A percentile compares a stretch with the other conserved stretches of the same genome.
phyloP scores from a whole-genome alignment of 257 asterid genomes.

The Solanum arcanum region DNA sequence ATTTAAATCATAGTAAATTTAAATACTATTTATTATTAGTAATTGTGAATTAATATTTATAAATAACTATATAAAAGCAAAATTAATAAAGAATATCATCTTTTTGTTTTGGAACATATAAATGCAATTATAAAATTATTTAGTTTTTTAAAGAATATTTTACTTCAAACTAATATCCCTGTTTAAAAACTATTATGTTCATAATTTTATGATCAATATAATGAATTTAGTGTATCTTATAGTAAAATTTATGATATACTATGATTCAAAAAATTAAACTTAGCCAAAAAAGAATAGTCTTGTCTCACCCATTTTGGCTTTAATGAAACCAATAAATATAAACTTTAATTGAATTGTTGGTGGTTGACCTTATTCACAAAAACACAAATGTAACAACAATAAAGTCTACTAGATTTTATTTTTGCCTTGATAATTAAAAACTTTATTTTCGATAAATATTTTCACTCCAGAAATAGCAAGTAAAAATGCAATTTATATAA shows the following conservation, averaged over 20 bases:
- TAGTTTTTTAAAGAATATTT: not conserved
- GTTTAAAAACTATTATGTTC: not conserved
- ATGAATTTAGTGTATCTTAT: not conserved
- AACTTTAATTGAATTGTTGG: not conserved
- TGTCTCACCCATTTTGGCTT: not conserved
- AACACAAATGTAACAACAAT: not conserved
- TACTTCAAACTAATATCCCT: not conserved
- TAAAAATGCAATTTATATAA: no score
- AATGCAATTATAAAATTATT: not conserved
- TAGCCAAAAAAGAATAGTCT: not conserved
- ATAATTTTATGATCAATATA: not conserved
- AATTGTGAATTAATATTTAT: not conserved
- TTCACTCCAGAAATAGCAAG: no score
- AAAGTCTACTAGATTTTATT: no score
- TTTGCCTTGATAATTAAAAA: fast-evolving
- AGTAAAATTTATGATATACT: not conserved
- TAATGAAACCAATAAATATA: not conserved
- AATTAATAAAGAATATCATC: not conserved
- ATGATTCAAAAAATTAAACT: not conserved
- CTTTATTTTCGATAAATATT: not conserved
- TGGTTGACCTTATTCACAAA: not conserved
- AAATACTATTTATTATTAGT: not conserved
- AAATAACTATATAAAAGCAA: not conserved
- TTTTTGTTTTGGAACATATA: not conserved
- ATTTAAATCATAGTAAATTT: not conserved